These are phyloP conservation scores for Proliferodiscus dingleyae DNA, from an alignment of 2,329 filamentous ascomycete genomes.

Conservation along the genomic window DNA sequence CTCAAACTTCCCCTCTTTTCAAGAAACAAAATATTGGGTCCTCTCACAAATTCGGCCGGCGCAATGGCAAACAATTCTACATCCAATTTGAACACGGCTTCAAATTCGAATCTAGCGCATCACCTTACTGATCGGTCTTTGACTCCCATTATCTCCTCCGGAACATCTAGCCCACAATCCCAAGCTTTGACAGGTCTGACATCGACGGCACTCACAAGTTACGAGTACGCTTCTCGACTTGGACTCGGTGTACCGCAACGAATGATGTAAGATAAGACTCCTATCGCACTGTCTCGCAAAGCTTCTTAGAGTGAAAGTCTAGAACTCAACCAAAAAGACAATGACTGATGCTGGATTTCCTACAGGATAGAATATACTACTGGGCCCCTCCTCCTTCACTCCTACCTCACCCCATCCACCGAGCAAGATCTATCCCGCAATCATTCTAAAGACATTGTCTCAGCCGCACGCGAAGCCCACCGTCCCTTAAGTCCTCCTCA, in stretches of 20 bases:
- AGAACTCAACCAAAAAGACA: background rate
- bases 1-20: background rate
- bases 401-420: conserved; percentile 39
- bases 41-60: background rate
- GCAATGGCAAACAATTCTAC: background rate
- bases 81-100: background rate
- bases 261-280: conserved; percentile 44
- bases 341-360: background rate
- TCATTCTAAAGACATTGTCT: conserved; percentile 14
- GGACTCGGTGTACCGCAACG: conserved; percentile 50
- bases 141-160: conserved; percentile 49
- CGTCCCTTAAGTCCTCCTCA: conserved; percentile 21
- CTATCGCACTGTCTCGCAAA: no score
- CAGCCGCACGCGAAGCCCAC: conserved; percentile 22
- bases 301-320: no score
- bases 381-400: conserved; percentile 37
- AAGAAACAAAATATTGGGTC: background rate
- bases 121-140: conserved; percentile 50
- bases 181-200: conserved; percentile 50
- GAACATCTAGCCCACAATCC: conserved; percentile 27
- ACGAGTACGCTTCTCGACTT: conserved; percentile 48
- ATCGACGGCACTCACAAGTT: conserved; percentile 47
- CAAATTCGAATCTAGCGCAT: conserved; percentile 16
- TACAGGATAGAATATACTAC: conserved; percentile 43
- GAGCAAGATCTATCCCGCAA: background rate